A percentile compares a stretch with the other conserved stretches of the same genome.
These are phyloP conservation scores for Trichoderma oligosporum DNA, from an alignment of 2,329 filamentous ascomycete genomes.

Conservation along the genomic window DNA sequence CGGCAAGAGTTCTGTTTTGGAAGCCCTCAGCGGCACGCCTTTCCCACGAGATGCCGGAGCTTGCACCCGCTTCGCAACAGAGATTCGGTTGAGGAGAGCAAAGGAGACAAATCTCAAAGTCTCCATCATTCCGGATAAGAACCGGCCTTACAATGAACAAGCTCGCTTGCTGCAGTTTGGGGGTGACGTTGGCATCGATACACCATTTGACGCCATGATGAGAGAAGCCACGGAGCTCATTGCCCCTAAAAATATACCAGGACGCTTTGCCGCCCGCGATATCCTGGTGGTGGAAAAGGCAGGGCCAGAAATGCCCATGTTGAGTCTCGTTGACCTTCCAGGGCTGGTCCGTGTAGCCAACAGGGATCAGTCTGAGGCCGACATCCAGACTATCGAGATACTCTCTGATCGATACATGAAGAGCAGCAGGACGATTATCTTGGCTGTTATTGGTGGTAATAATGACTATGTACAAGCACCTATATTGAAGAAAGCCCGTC, in stretches of 20 bases:
- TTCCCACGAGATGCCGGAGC: constrained; percentile 58
- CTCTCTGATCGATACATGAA: constrained; percentile 55
- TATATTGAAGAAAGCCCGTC: constrained; percentile 48
- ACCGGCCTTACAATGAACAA: constrained; percentile 45
- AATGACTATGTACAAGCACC: constrained; percentile 53
- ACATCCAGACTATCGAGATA: constrained; percentile 50
- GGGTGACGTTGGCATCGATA: constrained; percentile 42
- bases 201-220: constrained; percentile 50
- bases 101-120: constrained; percentile 45
- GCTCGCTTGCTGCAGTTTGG: constrained; percentile 46
- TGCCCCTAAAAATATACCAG: constrained; percentile 47
- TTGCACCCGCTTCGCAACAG: constrained; percentile 60
- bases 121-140: constrained; percentile 53
- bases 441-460: constrained; percentile 54
- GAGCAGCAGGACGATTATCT: constrained; percentile 51
- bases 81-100: constrained; percentile 52
- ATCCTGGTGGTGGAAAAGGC: constrained; percentile 57
- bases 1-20: constrained; percentile 61
- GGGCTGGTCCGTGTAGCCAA: constrained; percentile 55
- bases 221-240: constrained; percentile 49
- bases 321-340: constrained; percentile 60
- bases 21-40: constrained; percentile 59
- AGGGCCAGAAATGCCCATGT: constrained; percentile 55
- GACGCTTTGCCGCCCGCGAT: constrained; percentile 49
- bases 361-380: constrained; percentile 49